These are phyloP conservation scores for Trichosporon asahii DNA, from an alignment of 1,284 basidiomycete genomes.

Conservation along the genomic window DNA sequence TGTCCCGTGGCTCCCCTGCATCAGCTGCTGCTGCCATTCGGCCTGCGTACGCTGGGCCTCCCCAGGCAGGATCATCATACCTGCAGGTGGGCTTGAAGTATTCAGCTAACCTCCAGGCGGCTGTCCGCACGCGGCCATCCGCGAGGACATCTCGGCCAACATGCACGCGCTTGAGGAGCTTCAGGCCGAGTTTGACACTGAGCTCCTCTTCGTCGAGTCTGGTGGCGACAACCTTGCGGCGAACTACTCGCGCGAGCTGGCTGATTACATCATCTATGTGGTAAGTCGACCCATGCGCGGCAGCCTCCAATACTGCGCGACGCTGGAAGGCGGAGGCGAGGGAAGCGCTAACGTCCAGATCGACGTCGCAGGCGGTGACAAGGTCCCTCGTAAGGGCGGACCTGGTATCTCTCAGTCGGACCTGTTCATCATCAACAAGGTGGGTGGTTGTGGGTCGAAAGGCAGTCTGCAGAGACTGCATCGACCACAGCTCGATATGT, in stretches of 20 bases:
- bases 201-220: conserved; percentile 86
- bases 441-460: conserved; percentile 50
- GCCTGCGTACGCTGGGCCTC: no score
- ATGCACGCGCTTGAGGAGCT: conserved; percentile 90
- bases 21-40: no score
- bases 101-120: conserved; percentile 57
- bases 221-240: conserved; percentile 97
- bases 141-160: conserved; percentile 96
- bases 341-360: conserved; percentile 43
- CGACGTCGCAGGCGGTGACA: conserved; percentile 81
- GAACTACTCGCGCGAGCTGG: conserved; percentile 91
- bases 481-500: neutral
- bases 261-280: conserved; percentile 96
- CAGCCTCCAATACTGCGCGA: neutral
- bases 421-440: conserved; percentile 92
- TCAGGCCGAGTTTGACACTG: conserved; percentile 82
- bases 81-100: no score
- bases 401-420: conserved; percentile 91
- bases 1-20: no score
- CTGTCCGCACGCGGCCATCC: conserved; percentile 91
- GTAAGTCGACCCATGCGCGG: conserved; percentile 55
- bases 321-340: neutral
- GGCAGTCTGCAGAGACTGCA: no score
- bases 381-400: conserved; percentile 96
- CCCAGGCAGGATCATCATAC: no score